Percentiles rank a stretch among this genome's conserved stretches.
phyloP scores from a whole-genome alignment of 1,284 basidiomycete species.

The Vanrija sp. region DNA sequence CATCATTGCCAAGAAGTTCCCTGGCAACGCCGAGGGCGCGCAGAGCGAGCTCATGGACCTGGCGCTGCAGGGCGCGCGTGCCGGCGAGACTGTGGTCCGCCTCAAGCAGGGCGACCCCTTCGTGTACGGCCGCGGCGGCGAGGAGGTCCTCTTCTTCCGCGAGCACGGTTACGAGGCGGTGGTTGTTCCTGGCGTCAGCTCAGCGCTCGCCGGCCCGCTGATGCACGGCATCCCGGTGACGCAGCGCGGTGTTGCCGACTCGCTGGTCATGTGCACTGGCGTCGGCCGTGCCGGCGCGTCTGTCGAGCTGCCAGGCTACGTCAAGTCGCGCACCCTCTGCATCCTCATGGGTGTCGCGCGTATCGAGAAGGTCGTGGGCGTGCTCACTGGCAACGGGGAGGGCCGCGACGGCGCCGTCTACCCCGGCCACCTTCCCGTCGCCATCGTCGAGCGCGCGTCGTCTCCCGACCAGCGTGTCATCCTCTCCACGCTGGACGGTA shows the following conservation, averaged over 20 bases:
- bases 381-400: conserved; percentile 49
- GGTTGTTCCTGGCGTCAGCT: conserved; percentile 84
- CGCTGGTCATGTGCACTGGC: conserved; percentile 84
- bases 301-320: conserved; percentile 83
- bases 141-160: conserved; percentile 90
- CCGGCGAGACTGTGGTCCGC: conserved; percentile 83
- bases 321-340: conserved; percentile 71
- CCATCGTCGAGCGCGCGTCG: conserved; percentile 87
- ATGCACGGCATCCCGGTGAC: conserved; percentile 91
- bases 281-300: conserved; percentile 81
- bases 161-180: conserved; percentile 74
- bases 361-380: conserved; percentile 65
- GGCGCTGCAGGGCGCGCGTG: conserved; percentile 72
- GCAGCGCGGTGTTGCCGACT: conserved; percentile 88
- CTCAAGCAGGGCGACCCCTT: conserved; percentile 97
- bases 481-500: conserved; percentile 68
- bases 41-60: conserved; percentile 91
- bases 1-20: conserved; percentile 89
- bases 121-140: conserved; percentile 88
- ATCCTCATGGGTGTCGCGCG: conserved; percentile 95
- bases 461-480: conserved; percentile 88
- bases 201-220: conserved; percentile 81
- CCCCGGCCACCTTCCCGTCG: conserved; percentile 75
- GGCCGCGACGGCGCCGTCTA: conserved; percentile 59
- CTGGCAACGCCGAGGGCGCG: conserved; percentile 91